phyloP scores from a whole-genome alignment of 331 rosid species.

The Erythrophleum ivorense region DNA sequence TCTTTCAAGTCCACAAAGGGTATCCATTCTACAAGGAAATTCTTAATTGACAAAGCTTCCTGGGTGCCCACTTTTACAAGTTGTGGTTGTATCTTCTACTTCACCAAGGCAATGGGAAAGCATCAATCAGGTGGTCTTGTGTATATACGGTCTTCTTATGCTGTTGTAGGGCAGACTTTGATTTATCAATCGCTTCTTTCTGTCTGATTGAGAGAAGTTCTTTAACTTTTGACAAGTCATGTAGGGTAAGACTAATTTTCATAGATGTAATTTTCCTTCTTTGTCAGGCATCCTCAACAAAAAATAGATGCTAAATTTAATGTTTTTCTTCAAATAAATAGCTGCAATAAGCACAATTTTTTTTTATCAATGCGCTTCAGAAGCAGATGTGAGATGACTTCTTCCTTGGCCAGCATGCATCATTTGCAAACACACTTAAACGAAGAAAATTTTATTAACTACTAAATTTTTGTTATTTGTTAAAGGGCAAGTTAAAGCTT shows the following conservation, averaged over 20 bases:
- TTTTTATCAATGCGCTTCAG: neutral
- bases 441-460: neutral
- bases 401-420: neutral
- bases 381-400: neutral
- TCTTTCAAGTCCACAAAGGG: conserved; percentile 24
- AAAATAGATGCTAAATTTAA: neutral
- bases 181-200: neutral
- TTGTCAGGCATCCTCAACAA: neutral
- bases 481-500: conserved; percentile 10
- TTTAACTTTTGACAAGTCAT: neutral
- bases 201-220: neutral
- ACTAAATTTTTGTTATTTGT: neutral
- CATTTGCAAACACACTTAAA: neutral
- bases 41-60: neutral
- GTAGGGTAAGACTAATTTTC: neutral
- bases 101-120: neutral
- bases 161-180: neutral
- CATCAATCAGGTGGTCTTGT: neutral
- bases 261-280: neutral
- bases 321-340: neutral
- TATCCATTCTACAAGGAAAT: neutral
- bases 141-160: conserved; percentile 1
- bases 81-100: neutral
- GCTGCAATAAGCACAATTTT: neutral
- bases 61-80: neutral